phyloP scores from a whole-genome alignment of 2,329 filamentous ascomycete species.

The Talaromyces sp. region DNA sequence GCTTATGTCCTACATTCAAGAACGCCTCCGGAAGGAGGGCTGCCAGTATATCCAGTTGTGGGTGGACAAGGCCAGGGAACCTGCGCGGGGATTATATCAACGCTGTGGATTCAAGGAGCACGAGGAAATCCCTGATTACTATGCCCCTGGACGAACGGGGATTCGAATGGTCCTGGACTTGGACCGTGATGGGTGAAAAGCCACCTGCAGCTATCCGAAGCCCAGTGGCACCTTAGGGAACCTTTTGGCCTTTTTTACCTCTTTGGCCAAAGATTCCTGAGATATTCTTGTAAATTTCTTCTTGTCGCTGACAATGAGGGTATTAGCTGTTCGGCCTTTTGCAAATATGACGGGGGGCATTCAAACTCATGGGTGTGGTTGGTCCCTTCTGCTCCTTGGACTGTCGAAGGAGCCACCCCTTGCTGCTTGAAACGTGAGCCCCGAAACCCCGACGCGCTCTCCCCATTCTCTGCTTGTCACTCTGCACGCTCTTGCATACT shows the following conservation, averaged over 20 bases:
- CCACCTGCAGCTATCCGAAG: conserved; percentile 25
- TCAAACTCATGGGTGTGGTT: conserved; percentile 23
- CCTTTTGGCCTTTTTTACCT: conserved; percentile 1
- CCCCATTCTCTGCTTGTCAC: conserved; percentile 30
- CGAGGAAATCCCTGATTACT: conserved; percentile 53
- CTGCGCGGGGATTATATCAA: conserved; percentile 50
- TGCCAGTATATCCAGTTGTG: conserved; percentile 54
- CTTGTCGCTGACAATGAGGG: conserved; percentile 5
- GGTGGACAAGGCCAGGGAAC: conserved; percentile 53
- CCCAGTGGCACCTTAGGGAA: conserved; percentile 3
- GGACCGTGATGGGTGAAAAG: conserved; percentile 31
- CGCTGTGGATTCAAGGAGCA: conserved; percentile 51
- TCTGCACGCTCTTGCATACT: conserved; percentile 38
- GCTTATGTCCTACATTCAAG: conserved; percentile 49
- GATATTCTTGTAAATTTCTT: too few relatives aligned
- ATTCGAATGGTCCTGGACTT: conserved; percentile 47
- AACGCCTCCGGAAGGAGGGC: conserved; percentile 48
- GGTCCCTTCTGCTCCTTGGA: conserved; percentile 26
- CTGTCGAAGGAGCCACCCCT: conserved; percentile 33
- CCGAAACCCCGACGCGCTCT: conserved; percentile 24
- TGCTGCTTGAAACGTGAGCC: conserved; percentile 40
- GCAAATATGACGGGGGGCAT: conserved; percentile 23
- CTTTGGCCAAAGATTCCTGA: neutral
- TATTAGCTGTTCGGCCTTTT: conserved; percentile 21
- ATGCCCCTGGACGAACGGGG: conserved; percentile 52